Evolutionary conservation across 202 grass and related monocot genomes (phyloP), one percentile per base, ranked within the genome.

Genomic region (Eragrostis tef): DNA sequence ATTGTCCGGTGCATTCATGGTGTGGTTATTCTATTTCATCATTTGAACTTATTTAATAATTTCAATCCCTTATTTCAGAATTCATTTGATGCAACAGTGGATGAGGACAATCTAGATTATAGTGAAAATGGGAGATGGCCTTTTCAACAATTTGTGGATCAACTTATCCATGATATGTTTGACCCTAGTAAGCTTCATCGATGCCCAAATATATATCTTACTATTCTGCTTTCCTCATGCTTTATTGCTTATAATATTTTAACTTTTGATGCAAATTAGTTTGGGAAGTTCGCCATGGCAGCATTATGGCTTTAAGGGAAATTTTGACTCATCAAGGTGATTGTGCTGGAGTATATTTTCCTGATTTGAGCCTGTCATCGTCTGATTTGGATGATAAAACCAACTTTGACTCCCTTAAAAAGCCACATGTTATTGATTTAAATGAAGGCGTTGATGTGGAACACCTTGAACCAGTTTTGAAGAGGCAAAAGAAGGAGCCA

Each of bases 121-220:
- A 88, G 76, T 86, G 92, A 99, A 57, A 93, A 75, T 83, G 93
- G 92, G 74, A 93, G 85, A 82, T 99, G 96, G 96, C 92, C 96
- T 71, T 99, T 91, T 95, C 87, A 93, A 31, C 89, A 93, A 76
- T 99, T 85, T 85, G 89, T 95, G 58, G 96, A 99, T 71, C 96
- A 95, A 75, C 92, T 99, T 91, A 89, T 99, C 90, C 92, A 87
- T 93, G 96, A 99, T 87, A 99, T 95, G 77, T 95, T 93, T 83
- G 96, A 99, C 78, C 81, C 96, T 83, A 85, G 96, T 98, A 87
- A 91, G 82, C n/a, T 80, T 80, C 67, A 44, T 58, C 29, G 21
- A 62, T 36, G 62, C 78, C 22, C 1, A 22, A 51, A 86, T 77
- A 58, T 71, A 43, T 58, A 15, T 48, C 4, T 12, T 60, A 15